Evolutionary conservation across 2,329 filamentous ascomycete genomes (phyloP).

Genomic region (Phaeoacremonium minimum): DNA sequence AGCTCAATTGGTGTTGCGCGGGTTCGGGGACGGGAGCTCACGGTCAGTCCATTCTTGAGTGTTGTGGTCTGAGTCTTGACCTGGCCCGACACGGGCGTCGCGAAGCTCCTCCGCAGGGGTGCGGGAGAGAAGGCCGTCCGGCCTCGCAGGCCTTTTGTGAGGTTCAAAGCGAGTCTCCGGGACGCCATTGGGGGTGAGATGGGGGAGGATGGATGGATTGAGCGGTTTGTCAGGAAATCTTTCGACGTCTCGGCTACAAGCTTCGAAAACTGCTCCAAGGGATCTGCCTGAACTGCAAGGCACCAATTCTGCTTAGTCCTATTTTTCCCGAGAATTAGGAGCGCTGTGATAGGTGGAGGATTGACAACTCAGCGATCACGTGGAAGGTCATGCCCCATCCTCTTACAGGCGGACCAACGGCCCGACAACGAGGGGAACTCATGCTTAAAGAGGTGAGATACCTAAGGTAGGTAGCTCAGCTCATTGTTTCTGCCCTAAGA

Average conservation of each 20-base stretch:
- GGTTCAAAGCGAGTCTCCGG: conserved; percentile 92
- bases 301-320: too few species aligned
- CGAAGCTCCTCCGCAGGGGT: conserved; percentile 80
- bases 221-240: conserved; percentile 47
- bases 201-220: conserved; percentile 43
- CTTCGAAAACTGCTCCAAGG: conserved; percentile 15
- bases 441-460: too few species aligned
- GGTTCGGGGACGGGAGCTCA: conserved; percentile 35
- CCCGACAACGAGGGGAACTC: too few species aligned
- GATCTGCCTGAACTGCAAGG: too few species aligned
- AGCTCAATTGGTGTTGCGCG: conserved; percentile 32
- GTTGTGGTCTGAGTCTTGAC: conserved; percentile 94
- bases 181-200: conserved; percentile 76
- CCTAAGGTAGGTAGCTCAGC: too few species aligned
- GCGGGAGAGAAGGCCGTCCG: conserved; percentile 78
- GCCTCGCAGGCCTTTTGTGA: conserved; percentile 84
- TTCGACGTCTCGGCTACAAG: conserved; percentile 7
- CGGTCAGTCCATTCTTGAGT: conserved; percentile 94
- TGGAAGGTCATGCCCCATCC: too few species aligned
- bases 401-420: too few species aligned
- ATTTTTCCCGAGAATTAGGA: too few species aligned
- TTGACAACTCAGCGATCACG: too few species aligned
- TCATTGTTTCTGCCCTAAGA: too few species aligned
- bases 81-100: conserved; percentile 68
- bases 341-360: too few species aligned